These are phyloP conservation scores for Fusarium mexicanum DNA, from an alignment of 2,329 filamentous ascomycete species.

Conservation along the genomic window DNA sequence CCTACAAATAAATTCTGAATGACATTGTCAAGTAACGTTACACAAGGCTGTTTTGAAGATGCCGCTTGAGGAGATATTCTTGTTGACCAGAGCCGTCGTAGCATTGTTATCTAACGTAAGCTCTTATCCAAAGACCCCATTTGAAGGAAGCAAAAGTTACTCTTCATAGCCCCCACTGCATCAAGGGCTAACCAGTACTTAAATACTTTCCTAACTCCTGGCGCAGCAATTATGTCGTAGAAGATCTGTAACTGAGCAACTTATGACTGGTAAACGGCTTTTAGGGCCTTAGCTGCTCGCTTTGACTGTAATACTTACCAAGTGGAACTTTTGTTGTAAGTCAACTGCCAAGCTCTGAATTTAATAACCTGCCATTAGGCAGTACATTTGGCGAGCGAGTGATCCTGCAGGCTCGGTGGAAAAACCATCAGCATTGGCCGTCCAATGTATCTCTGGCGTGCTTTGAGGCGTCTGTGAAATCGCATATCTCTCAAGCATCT, in stretches of 20 bases:
- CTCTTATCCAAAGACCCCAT: not conserved
- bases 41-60: fast-evolving
- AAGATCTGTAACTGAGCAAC: not conserved
- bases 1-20: not conserved
- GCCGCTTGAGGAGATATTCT: fast-evolving
- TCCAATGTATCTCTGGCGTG: not conserved
- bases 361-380: fast-evolving
- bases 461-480: too few species aligned
- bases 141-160: not conserved
- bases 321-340: not conserved
- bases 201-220: not conserved
- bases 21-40: fast-evolving
- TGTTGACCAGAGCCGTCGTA: not conserved
- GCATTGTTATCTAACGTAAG: not conserved
- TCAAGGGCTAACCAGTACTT: too few species aligned
- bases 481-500: not conserved
- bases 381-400: not conserved
- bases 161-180: too few species aligned
- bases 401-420: not conserved
- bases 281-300: fast-evolving
- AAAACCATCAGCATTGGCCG: fast-evolving
- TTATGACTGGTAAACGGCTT: too few species aligned
- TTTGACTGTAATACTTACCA: too few species aligned
- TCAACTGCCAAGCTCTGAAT: not conserved
- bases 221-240: fast-evolving